These are phyloP conservation scores for Nakazawaea anatomiae DNA, from an alignment of 805 yeast genomes.

Conservation along the genomic window DNA sequence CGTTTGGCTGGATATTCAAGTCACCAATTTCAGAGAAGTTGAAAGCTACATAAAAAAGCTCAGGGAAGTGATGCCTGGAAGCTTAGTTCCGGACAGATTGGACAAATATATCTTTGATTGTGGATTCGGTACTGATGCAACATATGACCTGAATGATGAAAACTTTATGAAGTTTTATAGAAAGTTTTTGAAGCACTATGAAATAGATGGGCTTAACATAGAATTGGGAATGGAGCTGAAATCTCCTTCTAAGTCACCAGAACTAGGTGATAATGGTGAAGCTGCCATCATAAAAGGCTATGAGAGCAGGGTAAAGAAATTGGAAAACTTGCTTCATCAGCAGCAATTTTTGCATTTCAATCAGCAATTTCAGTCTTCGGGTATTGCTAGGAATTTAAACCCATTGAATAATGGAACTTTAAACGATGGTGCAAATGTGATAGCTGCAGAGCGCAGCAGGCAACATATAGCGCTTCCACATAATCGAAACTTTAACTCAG, in stretches of 20 bases:
- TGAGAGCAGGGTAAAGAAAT: conserved; percentile 63
- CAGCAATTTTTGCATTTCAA: conserved; percentile 54
- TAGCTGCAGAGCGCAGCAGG: not conserved
- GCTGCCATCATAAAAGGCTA: conserved; percentile 51
- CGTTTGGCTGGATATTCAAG: conserved; percentile 11
- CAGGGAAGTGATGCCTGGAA: conserved; percentile 21
- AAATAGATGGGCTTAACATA: conserved; percentile 24
- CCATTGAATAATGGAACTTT: conserved; percentile 5
- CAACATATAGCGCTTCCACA: conserved; percentile 1
- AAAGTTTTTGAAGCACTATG: conserved; percentile 39
- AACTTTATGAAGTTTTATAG: conserved; percentile 34
- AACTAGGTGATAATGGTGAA: conserved; percentile 21
- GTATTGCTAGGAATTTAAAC: not conserved
- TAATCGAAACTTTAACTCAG: conserved; percentile 5
- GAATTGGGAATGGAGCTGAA: conserved; percentile 28
- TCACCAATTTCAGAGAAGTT: conserved; percentile 24
- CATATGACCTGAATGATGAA: conserved; percentile 20
- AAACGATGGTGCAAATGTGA: conserved; percentile 12
- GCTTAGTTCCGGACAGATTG: conserved; percentile 29
- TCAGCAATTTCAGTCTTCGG: conserved; percentile 18
- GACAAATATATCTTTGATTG: conserved; percentile 31
- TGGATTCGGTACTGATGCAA: conserved; percentile 23
- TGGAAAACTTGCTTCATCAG: conserved; percentile 75
- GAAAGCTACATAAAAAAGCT: conserved; percentile 31
- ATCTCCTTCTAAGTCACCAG: conserved; percentile 10